Conservation (phyloP, 2,329 filamentous ascomycete genomes). For the Myriosclerotinia curreyana region DNA sequence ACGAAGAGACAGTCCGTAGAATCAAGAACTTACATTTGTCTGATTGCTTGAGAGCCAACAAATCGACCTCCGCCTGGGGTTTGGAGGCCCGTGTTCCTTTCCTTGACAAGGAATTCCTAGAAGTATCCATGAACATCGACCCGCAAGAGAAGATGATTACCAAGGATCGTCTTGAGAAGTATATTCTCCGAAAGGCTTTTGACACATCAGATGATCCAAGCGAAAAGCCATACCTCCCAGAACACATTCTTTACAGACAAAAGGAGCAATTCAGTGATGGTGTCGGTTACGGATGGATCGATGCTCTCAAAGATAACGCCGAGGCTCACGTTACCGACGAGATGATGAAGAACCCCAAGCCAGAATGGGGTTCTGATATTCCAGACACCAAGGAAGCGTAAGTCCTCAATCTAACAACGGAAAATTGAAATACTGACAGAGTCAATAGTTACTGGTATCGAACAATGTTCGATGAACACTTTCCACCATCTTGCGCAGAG, state of each 20-base stretch:
- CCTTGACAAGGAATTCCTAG: conserved; percentile 95
- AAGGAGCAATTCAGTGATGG: conserved; percentile 99
- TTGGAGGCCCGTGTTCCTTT: conserved; percentile 97
- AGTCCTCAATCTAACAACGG: conserved; percentile 38
- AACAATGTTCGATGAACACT: conserved; percentile 98
- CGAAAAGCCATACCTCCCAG: conserved; percentile 82
- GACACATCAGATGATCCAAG: conserved; percentile 85
- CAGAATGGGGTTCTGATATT: conserved; percentile 89
- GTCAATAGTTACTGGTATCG: conserved; percentile 84
- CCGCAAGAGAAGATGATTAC: conserved; percentile 95
- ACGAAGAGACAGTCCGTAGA: conserved; percentile 88
- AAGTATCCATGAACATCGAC: conserved; percentile 89
- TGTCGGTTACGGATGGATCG: conserved; percentile 98
- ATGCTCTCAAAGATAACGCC: conserved; percentile 91
- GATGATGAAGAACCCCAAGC: conserved; percentile 97
- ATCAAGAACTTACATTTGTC: conserved; percentile 95
- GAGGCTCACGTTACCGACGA: conserved; percentile 89
- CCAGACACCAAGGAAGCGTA: conserved; percentile 96
- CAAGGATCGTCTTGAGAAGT: conserved; percentile 74
- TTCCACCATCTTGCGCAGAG: conserved; percentile 83
- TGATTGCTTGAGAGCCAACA: conserved; percentile 98
- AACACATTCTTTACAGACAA: conserved; percentile 94
- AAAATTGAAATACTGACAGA: background rate
- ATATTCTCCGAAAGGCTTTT: conserved; percentile 96
- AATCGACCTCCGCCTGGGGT: conserved; percentile 97